Percentiles rank a stretch among this genome's conserved stretches.
These are phyloP conservation scores for Vitis rotundifolia DNA, from an alignment of 164 flowering plant genomes.

Conservation along the genomic window DNA sequence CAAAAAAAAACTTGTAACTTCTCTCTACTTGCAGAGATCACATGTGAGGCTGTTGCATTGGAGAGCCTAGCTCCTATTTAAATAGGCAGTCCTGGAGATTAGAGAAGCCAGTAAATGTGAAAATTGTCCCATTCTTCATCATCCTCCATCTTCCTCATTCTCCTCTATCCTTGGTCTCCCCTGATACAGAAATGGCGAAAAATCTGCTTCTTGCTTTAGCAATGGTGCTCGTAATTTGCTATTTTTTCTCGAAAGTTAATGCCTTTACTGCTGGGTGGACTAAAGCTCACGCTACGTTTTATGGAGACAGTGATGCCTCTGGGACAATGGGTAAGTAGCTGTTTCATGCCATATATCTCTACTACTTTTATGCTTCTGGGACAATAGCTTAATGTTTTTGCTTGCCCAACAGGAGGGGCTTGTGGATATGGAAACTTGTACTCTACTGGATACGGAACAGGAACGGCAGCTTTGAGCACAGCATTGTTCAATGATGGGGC, in stretches of 20 bases:
- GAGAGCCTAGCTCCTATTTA: slow-evolving; percentile 31
- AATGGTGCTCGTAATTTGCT: background rate
- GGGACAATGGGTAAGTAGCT: slow-evolving; percentile 20
- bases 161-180: background rate
- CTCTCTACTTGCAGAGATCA: slow-evolving; percentile 32
- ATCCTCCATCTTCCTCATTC: slow-evolving; percentile 6
- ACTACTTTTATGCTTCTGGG: background rate
- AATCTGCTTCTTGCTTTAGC: background rate
- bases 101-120: slow-evolving; percentile 11
- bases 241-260: background rate
- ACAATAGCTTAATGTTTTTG: background rate
- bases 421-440: slow-evolving; percentile 80
- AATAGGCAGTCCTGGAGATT: slow-evolving; percentile 6
- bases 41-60: slow-evolving; percentile 45
- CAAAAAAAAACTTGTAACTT: background rate
- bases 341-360: background rate
- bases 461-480: slow-evolving; percentile 77
- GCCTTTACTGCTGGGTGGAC: slow-evolving; percentile 20
- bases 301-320: slow-evolving; percentile 23
- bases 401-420: slow-evolving; percentile 54
- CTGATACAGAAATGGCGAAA: background rate
- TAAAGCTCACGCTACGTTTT: slow-evolving; percentile 26
- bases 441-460: slow-evolving; percentile 60
- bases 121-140: background rate
- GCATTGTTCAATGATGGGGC: slow-evolving; percentile 84